Conservation (phyloP, 352 stramenopile species). For the Globisporangium spiculum region DNA sequence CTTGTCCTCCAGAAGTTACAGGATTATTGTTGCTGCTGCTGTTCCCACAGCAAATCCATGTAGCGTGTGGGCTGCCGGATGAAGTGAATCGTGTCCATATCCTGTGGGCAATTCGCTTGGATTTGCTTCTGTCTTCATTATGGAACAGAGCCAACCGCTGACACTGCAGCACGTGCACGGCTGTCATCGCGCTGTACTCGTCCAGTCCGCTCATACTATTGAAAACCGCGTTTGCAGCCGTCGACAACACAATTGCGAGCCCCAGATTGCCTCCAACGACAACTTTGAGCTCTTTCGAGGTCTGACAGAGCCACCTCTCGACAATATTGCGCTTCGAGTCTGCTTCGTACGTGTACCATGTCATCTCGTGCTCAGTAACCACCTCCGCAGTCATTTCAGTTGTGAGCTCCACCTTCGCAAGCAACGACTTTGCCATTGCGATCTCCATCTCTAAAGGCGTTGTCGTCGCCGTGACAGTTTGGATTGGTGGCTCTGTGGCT, state of each 20-base stretch:
- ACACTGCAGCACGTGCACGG: slow-evolving; percentile 36
- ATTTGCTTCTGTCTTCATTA: slow-evolving; percentile 18
- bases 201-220: slow-evolving; percentile 11
- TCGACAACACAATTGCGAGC: slow-evolving; percentile 29
- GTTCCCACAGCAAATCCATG: slow-evolving; percentile 50
- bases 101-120: slow-evolving; percentile 20
- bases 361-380: slow-evolving; percentile 57
- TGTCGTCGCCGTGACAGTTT: background rate
- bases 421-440: slow-evolving; percentile 31
- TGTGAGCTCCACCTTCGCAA: slow-evolving; percentile 35
- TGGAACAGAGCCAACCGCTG: slow-evolving; percentile 46
- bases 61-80: slow-evolving; percentile 23
- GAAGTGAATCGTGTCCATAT: slow-evolving; percentile 60
- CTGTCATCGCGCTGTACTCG: slow-evolving; percentile 25
- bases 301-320: slow-evolving; percentile 70
- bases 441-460: slow-evolving; percentile 30
- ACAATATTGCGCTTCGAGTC: slow-evolving; percentile 46
- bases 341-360: slow-evolving; percentile 56
- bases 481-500: background rate
- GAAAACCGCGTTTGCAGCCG: slow-evolving; percentile 22
- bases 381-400: slow-evolving; percentile 26
- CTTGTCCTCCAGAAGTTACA: slow-evolving; percentile 11
- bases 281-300: slow-evolving; percentile 22
- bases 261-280: slow-evolving; percentile 22
- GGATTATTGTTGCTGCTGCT: slow-evolving; percentile 3